A percentile compares a stretch with the other conserved stretches of the same genome.
Conservation (phyloP, 2,329 filamentous ascomycete species). For the Colletotrichum sp. region DNA sequence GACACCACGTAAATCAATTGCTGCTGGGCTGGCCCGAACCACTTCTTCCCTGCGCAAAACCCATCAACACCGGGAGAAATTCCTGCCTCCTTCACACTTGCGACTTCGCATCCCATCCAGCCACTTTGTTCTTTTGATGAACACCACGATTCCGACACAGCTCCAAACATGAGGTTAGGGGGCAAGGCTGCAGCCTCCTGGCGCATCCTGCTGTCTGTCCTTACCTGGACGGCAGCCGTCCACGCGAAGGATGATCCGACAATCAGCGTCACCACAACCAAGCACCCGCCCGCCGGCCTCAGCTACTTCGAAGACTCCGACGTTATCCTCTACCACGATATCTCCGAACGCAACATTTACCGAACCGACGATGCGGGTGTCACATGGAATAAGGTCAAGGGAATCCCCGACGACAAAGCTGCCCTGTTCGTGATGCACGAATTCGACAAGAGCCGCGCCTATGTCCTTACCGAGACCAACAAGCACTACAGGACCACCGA, state of each 20-base stretch:
- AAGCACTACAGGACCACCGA: constrained; percentile 86
- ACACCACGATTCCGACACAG: constrained; percentile 31
- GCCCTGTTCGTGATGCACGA: constrained; percentile 76
- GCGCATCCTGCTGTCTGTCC: constrained; percentile 58
- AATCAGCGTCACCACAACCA: constrained; percentile 69
- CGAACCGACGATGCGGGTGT: constrained; percentile 83
- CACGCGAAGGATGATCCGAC: constrained; percentile 69
- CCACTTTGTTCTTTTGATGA: constrained; percentile 45
- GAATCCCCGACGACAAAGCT: constrained; percentile 67
- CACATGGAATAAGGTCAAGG: constrained; percentile 72
- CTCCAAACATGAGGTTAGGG: constrained; percentile 61
- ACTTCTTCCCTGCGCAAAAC: neutral
- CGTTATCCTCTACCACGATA: constrained; percentile 77
- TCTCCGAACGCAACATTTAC: constrained; percentile 68
- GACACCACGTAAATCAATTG: constrained; percentile 1
- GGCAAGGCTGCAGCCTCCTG: constrained; percentile 52
- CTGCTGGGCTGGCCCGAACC: constrained; percentile 17
- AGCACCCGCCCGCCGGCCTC: constrained; percentile 69
- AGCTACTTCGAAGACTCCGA: constrained; percentile 94
- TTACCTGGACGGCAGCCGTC: constrained; percentile 41
- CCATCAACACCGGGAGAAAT: neutral
- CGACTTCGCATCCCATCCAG: neutral
- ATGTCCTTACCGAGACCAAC: constrained; percentile 72
- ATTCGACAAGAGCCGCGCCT: constrained; percentile 79
- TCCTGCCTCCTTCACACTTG: neutral